These are phyloP conservation scores for Pestalotiopsis sp. DNA, from an alignment of 2,329 filamentous ascomycete genomes.

Conservation along the genomic window DNA sequence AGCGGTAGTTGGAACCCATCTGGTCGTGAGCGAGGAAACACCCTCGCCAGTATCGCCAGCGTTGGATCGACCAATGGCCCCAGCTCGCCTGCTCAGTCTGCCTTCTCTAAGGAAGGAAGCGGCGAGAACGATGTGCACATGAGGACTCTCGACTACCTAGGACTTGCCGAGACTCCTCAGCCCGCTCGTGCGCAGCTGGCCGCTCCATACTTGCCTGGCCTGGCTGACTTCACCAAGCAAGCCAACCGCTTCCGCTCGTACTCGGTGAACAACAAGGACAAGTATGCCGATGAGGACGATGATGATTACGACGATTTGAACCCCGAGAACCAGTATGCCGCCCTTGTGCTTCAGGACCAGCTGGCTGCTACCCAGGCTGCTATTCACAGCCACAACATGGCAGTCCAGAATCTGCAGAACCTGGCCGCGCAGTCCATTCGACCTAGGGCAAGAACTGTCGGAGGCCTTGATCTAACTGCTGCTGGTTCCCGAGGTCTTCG, in stretches of 20 bases:
- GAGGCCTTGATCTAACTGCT: slow-evolving; percentile 74
- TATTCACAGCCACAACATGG: slow-evolving; percentile 90
- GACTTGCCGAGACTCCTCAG: slow-evolving; percentile 90
- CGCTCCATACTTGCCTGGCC: slow-evolving; percentile 74
- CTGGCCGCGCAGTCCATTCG: slow-evolving; percentile 83
- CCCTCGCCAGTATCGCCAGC: slow-evolving; percentile 80
- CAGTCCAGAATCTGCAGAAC: slow-evolving; percentile 71
- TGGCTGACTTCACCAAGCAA: slow-evolving; percentile 76
- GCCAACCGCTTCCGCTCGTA: slow-evolving; percentile 93
- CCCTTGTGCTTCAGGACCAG: slow-evolving; percentile 64
- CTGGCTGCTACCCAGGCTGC: slow-evolving; percentile 66
- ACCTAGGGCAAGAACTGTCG: slow-evolving; percentile 87
- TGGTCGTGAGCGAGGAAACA: slow-evolving; percentile 80
- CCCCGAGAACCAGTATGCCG: slow-evolving; percentile 61
- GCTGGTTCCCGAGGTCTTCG: slow-evolving; percentile 68
- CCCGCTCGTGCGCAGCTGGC: slow-evolving; percentile 74
- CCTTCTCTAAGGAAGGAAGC: slow-evolving; percentile 82
- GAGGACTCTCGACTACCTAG: slow-evolving; percentile 93
- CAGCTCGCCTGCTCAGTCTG: slow-evolving; percentile 83
- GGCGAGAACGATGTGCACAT: slow-evolving; percentile 85
- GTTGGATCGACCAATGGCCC: slow-evolving; percentile 83
- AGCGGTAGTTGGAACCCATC: slow-evolving; percentile 75
- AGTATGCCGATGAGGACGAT: slow-evolving; percentile 88
- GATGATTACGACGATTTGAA: slow-evolving; percentile 68
- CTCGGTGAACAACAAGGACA: slow-evolving; percentile 98